Conservation (phyloP, 139 green algal genomes). For the Parachlorella kessleri region DNA sequence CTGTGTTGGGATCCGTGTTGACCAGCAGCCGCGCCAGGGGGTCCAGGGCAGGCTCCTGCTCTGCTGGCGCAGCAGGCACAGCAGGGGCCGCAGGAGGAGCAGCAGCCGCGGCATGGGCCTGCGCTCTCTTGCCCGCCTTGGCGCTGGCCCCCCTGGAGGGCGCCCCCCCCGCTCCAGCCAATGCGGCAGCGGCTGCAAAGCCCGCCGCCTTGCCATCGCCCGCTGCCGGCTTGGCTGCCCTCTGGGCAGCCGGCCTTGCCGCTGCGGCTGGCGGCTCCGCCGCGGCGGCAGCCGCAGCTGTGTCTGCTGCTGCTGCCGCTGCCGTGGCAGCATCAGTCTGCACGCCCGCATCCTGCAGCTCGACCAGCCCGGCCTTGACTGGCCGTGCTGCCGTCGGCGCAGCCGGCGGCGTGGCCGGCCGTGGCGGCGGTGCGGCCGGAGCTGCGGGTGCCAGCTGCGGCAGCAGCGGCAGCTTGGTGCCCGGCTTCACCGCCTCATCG, state of each 20-base stretch:
- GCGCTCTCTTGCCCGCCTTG: neutral
- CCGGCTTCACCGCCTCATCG: slow-evolving; percentile 3
- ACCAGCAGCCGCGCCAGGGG: slow-evolving; percentile 19
- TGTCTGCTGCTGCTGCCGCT: neutral
- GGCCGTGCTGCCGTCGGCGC: neutral
- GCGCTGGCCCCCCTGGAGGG: neutral
- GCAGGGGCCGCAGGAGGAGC: neutral
- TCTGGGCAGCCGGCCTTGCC: neutral
- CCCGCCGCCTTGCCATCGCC: neutral
- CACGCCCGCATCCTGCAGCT: neutral
- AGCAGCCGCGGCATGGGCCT: no score
- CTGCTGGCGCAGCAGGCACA: neutral
- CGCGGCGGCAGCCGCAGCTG: no score
- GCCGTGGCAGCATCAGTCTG: neutral
- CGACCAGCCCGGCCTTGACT: neutral
- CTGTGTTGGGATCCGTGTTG: slow-evolving; percentile 16
- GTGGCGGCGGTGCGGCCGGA: neutral
- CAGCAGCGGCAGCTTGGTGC: slow-evolving; percentile 21
- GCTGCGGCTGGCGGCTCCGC: neutral
- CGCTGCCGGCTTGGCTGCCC: neutral
- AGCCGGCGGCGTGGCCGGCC: neutral
- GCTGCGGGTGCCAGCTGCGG: neutral
- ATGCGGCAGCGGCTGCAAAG: slow-evolving; percentile 4
- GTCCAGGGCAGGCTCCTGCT: neutral
- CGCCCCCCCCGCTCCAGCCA: neutral